Base-by-base conservation (phyloP, 202 grass and related monocot species). In the Miscanthus sacchariflorus region DNA sequence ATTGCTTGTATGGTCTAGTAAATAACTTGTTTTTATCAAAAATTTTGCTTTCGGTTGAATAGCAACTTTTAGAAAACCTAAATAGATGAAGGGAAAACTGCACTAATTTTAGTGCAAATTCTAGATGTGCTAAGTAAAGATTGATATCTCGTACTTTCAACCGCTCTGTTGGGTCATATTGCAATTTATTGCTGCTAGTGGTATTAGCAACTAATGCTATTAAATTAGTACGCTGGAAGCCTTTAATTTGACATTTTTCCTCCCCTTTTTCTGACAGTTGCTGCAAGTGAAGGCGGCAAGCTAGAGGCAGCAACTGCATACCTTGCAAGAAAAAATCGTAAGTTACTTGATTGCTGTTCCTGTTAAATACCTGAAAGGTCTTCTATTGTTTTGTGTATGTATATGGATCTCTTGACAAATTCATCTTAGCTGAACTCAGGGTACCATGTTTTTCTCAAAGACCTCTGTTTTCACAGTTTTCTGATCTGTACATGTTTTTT, bases 211-310 rank as follows among this genome's bases (percentile, higher is more conserved):
- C 14, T 18, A 40, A 13, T 78, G 52, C 28, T 50, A 21, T 83
- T 83, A 28, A 82, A 46, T 3, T 78, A n/a, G n/a, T 19, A 42
- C 23, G 12, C 35, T 89, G 42, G 12, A 68, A 67, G 7, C 24
- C 82, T 88, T 59, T 86, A 21, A 74, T 64, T 45, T 83, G 54
- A 88, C 52, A 40, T 78, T 72, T 79, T 72, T 50, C 24, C 58
- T 17, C 68, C 30, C 68, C 24, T 27, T 90, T 92, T 36, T 83
- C 11, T 90, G 21, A 73, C 71, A 95, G 93, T 89, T 95, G 83
- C 78, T 84, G 78, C 79, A 92, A 92, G 89, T 84, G 93, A 88
- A 83, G 93, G 88, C 85, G 8, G 85, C 82, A 95, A 92, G 90
- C 82, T 95, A 64, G 88, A 92, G 90, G 63, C 78, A 90, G 18